Evolutionary conservation across 1,284 basidiomycete species (phyloP), one percentile per base, ranked within the genome.

Genomic region (Heterobasidion occidentale): DNA sequence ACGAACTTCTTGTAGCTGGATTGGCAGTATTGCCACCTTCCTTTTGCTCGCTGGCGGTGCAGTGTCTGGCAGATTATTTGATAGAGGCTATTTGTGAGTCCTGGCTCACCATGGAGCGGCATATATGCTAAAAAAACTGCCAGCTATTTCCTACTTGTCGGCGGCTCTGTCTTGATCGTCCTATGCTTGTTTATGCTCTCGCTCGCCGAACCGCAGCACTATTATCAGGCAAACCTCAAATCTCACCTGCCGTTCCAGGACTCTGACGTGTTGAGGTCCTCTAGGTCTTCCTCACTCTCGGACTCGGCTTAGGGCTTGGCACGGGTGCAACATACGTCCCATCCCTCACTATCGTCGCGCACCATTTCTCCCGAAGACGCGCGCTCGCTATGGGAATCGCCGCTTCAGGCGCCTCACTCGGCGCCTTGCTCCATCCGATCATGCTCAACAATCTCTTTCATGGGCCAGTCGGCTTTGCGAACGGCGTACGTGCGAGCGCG

Each of bases 121-220:
- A 14, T 17, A 45, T 17, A 17, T 45, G 17, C 17, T 14, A 12
- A 12, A 12, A 17, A 45, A 2, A 5, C 42, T 19, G 46, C 27
- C 46, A 47, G 38, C 27, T 47, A 47, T 33, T 11, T 47, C 3
- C 11, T 47, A 20, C 17, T 51, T 9, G 33, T 51, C 34, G 17
- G 49, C 27, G 19, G 19, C 34, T 14, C 34, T 27, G 38, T 42
- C 11, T 59, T 77, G 17, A 68, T 72, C 36, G 65, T 71, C 12
- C 70, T 74, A 57, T 73, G 68, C 54, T 65, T 76, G 7, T 75
- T 77, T 63, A 75, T 76, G 74, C 68, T 77, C 34, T 76, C 74
- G 0, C 61, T 76, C 17, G 66, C 73, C 0, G 67, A 72, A 17
- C 61, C 71, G 7, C 67, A 70, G 20, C 51, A 52, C 33, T 52